These are phyloP conservation scores for Hirschioporus abietinus DNA, from an alignment of 768 basidiomycete species.

Conservation along the genomic window DNA sequence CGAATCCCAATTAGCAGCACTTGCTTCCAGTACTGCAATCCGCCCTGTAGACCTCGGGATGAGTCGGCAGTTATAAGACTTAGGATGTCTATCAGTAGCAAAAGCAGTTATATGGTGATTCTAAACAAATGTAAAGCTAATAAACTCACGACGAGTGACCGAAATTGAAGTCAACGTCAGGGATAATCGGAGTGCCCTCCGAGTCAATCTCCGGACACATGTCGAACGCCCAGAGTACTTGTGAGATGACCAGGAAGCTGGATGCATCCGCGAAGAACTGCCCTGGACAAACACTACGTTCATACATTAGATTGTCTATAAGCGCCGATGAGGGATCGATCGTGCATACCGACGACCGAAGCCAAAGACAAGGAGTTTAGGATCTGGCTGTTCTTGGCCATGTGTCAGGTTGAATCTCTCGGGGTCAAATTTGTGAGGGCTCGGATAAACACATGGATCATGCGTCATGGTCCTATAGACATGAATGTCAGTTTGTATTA, in stretches of 20 bases:
- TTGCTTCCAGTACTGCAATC: background rate
- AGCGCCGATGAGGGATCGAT: background rate
- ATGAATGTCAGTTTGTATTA: slow-evolving; percentile 4
- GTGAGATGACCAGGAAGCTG: background rate
- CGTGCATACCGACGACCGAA: background rate
- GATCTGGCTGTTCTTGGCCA: background rate
- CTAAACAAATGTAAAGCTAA: background rate
- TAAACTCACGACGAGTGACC: background rate
- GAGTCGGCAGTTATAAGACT: background rate
- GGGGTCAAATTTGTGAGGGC: background rate
- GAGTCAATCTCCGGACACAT: background rate
- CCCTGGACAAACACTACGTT: background rate
- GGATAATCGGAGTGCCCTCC: background rate
- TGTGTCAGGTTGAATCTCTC: background rate
- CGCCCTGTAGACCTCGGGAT: background rate
- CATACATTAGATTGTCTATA: background rate
- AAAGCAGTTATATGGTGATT: background rate
- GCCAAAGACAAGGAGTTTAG: background rate
- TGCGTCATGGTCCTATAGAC: slow-evolving; percentile 19
- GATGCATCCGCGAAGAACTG: background rate
- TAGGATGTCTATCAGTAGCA: background rate
- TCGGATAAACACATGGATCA: background rate
- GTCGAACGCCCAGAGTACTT: background rate
- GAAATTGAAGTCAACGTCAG: background rate
- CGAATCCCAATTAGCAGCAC: background rate